Base-by-base conservation (phyloP, 441 rosid genomes). In the Melianthus villosus region DNA sequence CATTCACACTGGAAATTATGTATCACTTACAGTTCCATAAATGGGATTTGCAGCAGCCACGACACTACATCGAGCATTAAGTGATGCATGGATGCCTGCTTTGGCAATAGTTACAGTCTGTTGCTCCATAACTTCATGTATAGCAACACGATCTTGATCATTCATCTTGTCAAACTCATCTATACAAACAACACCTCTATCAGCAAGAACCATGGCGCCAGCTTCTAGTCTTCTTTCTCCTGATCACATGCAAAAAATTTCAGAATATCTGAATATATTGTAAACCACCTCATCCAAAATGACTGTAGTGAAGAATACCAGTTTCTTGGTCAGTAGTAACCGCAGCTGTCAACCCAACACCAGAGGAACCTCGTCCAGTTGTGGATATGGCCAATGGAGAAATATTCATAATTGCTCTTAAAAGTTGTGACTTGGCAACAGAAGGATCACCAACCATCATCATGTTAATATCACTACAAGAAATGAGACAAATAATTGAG, bases 361-460 rank as follows among this genome's bases (percentile, higher is more conserved):
- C 97, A 9, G 97, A 89, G 61, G 97, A 89, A 42, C 96, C 97
- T 10, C 97, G 85, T 13, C 97, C 97, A 26, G 96, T 89, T 22
- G 94, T 89, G 58, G 97, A 89, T 63, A 89, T 81, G 37, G 97
- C 93, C 65, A 89, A 67, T 15, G 97, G 97, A 55, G 97, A 92
- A 54, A 89, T 84, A 56, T 84, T 89, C 74, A 89, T 73, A 39
- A 89, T 89, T 19, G 96, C 97, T 60, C 97, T 73, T 53, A 89
- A 51, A 47, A 89, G 94, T 59, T 89, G 97, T 56, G 97, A 89
- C 50, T 84, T 89, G 35, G 97, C 97, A 56, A 89, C 97, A 38
- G 97, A 89, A 44, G 97, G 97, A 63, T 89, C 97, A 54, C 97
- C 97, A 44, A 89, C 96, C 97, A 89, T 89, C 97, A 89, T 84